Evolutionary conservation across 768 basidiomycete genomes (phyloP), one percentile per base, ranked within the genome.

Genomic region (Podaxis sp.): DNA sequence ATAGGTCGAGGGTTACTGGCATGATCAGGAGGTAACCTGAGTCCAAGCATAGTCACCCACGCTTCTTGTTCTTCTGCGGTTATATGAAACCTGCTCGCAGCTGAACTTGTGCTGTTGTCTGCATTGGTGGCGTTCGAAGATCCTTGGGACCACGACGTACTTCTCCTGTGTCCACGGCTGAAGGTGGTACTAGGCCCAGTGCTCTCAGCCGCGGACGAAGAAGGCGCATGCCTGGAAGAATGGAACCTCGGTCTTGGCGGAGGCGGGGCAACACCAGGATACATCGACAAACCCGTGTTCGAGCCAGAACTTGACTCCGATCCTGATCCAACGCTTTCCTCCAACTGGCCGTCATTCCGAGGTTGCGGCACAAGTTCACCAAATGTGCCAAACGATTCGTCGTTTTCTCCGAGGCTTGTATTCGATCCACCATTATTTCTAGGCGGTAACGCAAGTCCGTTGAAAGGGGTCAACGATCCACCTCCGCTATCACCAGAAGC

Each of bases 221-320:
- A 14, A 32, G 27, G 59, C 25, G 37, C 25, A 25, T 38, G 52
- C 11, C 52, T 28, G 21, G 46, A 18, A n/a, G 59, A 61, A 28
- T 55, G 53, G 9, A 48, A 38, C 25, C 59, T 61, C 1, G 53
- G 59, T 27, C 52, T 21, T 18, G 59, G 53, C 44, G 53, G 52
- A 7, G 52, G 59, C 11, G 59, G 59, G n/a, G 21, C 7, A 37
- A 61, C 46, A 48, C 52, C 52, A 37, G 59, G 57, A 40, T 58
- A 58, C 35, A 38, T 13, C 23, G 57, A 58, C 23, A 37, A 21
- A 10, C 57, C 18, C 32, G 35, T 50, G 56, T 46, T 50, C 25
- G 40, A 44, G 11, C 38, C 21, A 37, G 5, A 18, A 21, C 35
- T 54, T 23, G 52, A 38, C 35, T 23, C 36, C 16, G 44, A 38